Evolutionary conservation across 371 early-diverging fungal species (phyloP), one percentile per base, ranked within the genome.

Genomic region (Nematocida sp.): DNA sequence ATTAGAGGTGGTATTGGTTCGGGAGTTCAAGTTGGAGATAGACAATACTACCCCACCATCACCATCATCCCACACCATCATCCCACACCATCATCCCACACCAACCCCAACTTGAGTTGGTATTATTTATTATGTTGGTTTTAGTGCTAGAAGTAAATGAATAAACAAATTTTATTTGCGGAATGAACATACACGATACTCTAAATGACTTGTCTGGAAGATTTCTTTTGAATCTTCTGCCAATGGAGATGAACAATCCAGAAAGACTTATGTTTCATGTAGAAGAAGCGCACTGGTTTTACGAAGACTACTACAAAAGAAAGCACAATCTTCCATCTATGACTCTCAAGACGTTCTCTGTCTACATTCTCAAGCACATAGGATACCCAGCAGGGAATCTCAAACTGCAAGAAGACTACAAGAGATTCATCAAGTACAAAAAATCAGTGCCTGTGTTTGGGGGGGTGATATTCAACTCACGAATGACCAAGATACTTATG

Each of bases 221-320:
- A 34, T 97, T 97, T 85, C 90, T 97, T 76, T 89, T 95, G 82
- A 91, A 93, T 81, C 88, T 95, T 1, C 94, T 94, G 19, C 89
- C 89, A 46, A 90, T 88, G 77, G 96, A 95, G 80, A 85, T 91
- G 5, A 79, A 87, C 5, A 88, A 90, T 27, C 87, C 90, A 11
- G 93, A 92, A 78, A 86, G 96, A 43, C 90, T 97, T 51, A 91
- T 91, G 77, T 98, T 98, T 81, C 94, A 95, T 84, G 90, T 98
- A 52, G 99, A 98, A 80, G 93, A 94, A 83, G 97, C 97, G 3
- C 94, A 96, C 80, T 98, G 99, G 99, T 97, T 91, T 82, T 95
- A 94, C 82, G 92, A 93, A 78, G 99, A 98, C 84, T 93, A 94
- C 84, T 87, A 92, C 43, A 86, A 92, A 74, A 90, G 89, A 70